Base-by-base conservation (phyloP, 371 early-diverging fungal genomes). In the Rhizopus stolonifer region DNA sequence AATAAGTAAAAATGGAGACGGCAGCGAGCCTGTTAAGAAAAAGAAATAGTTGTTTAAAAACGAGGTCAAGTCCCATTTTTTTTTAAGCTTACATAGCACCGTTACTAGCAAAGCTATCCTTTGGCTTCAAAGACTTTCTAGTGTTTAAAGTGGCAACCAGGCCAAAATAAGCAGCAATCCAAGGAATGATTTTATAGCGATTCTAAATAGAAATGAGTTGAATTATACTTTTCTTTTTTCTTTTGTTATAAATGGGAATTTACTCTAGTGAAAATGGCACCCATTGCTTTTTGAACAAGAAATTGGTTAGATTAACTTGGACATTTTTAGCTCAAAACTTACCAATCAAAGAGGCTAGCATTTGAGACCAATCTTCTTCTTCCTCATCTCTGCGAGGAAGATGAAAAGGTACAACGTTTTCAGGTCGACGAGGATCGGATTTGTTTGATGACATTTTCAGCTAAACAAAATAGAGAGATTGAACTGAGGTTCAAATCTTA, bases 81-180 rank as follows among this genome's bases (percentile, higher is more conserved):
- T 36, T 5, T 26, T 21, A 17, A 9, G 65, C 70, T 69, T 72
- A 75, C 76, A 72, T 22, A 10, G 58, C 60, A 39, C 72, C 76
- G 56, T 61, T 75, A 39, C 53, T 61, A 25, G 67, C 64, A 18
- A 67, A 59, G 8, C 56, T 46, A 46, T 68, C 67, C 11, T 69
- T 65, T 25, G 53, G 11, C 43, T 67, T 66, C 19, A 65, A 54
- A 13, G 65, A 62, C 24, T 64, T 77, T 55, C 75, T 64, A 9
- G 64, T 54, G 46, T 77, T 77, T 21, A 77, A 59, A 42, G 52
- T 46, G 8, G 74, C 64, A 29, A 58, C 51, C 2, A 73, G 17
- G 39, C 77, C 77, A 40, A 77, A 77, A 47, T 65, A 73, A 34
- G 67, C 61, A 8, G 73, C 73, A 24, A 70, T 44, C 77, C 77